phyloP scores from a whole-genome alignment of 768 basidiomycete genomes.

The Pisolithus orientalis region DNA sequence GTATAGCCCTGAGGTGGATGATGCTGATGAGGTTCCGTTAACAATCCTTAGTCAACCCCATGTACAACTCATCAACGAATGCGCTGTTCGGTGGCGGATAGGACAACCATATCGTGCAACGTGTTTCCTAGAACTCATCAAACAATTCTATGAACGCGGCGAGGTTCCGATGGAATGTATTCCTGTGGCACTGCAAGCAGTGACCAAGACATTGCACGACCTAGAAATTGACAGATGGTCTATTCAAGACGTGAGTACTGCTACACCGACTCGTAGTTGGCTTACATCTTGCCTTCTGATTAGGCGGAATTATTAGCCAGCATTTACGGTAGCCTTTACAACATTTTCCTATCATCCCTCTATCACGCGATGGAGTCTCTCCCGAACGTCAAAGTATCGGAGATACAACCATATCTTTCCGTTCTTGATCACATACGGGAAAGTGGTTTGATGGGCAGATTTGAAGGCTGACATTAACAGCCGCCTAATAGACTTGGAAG shows the following conservation, averaged over 20 bases:
- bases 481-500: slow-evolving; percentile 62
- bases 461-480: slow-evolving; percentile 67
- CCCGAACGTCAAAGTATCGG: slow-evolving; percentile 66
- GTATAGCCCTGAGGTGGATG: slow-evolving; percentile 85
- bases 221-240: slow-evolving; percentile 74
- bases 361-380: slow-evolving; percentile 80
- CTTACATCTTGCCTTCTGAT: neutral
- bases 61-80: slow-evolving; percentile 80
- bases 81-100: slow-evolving; percentile 87
- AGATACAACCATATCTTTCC: slow-evolving; percentile 55
- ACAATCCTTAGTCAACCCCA: slow-evolving; percentile 80
- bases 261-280: neutral
- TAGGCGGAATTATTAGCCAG: slow-evolving; percentile 65
- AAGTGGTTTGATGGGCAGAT: slow-evolving; percentile 64
- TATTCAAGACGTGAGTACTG: slow-evolving; percentile 63
- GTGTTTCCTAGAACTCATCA: slow-evolving; percentile 82
- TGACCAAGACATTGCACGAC: slow-evolving; percentile 66
- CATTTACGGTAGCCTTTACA: slow-evolving; percentile 72
- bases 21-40: slow-evolving; percentile 91
- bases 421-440: slow-evolving; percentile 69
- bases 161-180: slow-evolving; percentile 94
- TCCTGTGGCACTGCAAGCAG: slow-evolving; percentile 76
- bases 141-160: slow-evolving; percentile 79
- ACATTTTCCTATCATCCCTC: slow-evolving; percentile 76
- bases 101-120: slow-evolving; percentile 69